phyloP scores from a whole-genome alignment of 192 early-diverging fungal genomes.

The Mortierella antarctica region DNA sequence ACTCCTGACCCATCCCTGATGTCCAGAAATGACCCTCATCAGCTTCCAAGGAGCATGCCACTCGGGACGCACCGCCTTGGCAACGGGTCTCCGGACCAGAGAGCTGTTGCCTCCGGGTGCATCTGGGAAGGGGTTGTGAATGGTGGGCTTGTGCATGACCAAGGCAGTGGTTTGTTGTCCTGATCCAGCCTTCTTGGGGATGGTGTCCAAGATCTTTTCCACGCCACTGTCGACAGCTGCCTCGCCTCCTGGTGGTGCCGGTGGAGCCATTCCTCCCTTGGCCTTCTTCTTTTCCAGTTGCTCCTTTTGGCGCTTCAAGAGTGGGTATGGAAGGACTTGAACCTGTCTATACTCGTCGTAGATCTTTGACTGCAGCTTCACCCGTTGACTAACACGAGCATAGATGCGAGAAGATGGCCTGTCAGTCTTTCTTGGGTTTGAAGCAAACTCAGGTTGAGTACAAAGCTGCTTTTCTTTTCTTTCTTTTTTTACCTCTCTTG shows the following conservation, averaged over 20 bases:
- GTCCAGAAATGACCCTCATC: conserved; percentile 96
- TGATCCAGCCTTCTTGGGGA: conserved; percentile 53
- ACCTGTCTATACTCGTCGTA: conserved; percentile 78
- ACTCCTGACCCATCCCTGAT: conserved; percentile 96
- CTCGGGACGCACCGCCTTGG: conserved; percentile 71
- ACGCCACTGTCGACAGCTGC: conserved; percentile 49
- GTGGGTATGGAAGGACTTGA: conserved; percentile 68
- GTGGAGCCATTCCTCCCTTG: conserved; percentile 22
- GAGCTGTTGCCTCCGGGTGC: conserved; percentile 57
- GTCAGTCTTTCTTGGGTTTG: background rate
- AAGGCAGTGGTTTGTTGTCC: conserved; percentile 29
- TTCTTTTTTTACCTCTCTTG: conserved; percentile 18
- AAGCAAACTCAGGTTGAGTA: background rate
- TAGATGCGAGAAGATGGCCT: background rate
- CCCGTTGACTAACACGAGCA: conserved; percentile 60
- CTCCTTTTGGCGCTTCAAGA: conserved; percentile 64
- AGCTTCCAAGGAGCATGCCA: conserved; percentile 99
- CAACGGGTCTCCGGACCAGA: conserved; percentile 62
- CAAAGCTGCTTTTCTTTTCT: background rate
- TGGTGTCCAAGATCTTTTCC: conserved; percentile 55
- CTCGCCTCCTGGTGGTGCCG: conserved; percentile 31
- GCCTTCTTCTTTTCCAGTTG: conserved; percentile 57
- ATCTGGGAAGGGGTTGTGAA: conserved; percentile 57
- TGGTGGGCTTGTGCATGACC: conserved; percentile 53
- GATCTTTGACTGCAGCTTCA: conserved; percentile 79